These are phyloP conservation scores for Termitomyces sp. DNA, from an alignment of 768 basidiomycete species.

Conservation along the genomic window DNA sequence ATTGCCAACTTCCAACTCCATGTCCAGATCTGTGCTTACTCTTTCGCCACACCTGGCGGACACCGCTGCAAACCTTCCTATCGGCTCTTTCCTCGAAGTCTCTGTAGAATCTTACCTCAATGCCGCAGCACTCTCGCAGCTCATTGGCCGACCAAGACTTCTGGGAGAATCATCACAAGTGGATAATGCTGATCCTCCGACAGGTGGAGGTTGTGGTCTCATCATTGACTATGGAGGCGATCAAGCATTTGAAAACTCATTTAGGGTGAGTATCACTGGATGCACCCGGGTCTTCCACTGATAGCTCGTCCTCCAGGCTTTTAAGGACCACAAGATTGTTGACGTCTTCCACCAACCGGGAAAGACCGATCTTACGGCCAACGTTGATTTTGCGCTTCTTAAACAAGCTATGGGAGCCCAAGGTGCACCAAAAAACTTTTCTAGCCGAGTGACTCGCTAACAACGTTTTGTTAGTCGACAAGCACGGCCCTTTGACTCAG, in stretches of 20 bases:
- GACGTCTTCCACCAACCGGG: slow-evolving; percentile 86
- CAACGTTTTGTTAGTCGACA: slow-evolving; percentile 28
- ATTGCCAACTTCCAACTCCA: slow-evolving; percentile 47
- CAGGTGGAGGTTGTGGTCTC: slow-evolving; percentile 57
- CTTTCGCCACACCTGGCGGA: slow-evolving; percentile 51
- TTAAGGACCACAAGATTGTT: slow-evolving; percentile 81
- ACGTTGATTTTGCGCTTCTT: slow-evolving; percentile 92
- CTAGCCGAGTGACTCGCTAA: not conserved
- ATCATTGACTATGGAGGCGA: slow-evolving; percentile 89
- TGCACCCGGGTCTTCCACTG: not conserved
- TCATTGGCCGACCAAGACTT: slow-evolving; percentile 33
- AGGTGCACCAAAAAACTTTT: slow-evolving; percentile 28
- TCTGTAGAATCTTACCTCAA: slow-evolving; percentile 67
- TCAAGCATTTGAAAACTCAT: slow-evolving; percentile 63
- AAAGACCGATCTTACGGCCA: slow-evolving; percentile 89
- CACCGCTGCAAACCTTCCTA: slow-evolving; percentile 55
- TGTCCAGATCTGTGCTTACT: slow-evolving; percentile 52
- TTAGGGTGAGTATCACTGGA: slow-evolving; percentile 61
- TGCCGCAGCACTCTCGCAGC: slow-evolving; percentile 62
- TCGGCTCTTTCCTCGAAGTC: slow-evolving; percentile 78
- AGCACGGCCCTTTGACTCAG: slow-evolving; percentile 65
- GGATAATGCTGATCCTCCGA: not conserved
- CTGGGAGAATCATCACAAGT: not conserved
- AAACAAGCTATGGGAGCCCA: slow-evolving; percentile 67
- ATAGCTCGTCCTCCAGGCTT: slow-evolving; percentile 54